Evolutionary conservation across 164 flowering plant species (phyloP).

Genomic region (Magnolia changhungtana): DNA sequence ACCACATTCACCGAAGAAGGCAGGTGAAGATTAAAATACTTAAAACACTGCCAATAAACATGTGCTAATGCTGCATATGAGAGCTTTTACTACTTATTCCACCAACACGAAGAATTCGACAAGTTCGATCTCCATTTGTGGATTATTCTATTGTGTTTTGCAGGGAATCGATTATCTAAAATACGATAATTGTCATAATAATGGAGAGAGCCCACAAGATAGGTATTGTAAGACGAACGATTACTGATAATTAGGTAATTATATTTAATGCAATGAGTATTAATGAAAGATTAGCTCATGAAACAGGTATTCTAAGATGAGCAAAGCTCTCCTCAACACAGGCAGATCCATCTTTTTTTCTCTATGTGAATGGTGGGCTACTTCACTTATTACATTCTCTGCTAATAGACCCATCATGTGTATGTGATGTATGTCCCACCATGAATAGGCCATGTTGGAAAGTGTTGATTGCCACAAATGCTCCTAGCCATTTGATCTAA

Average conservation of each 20-base stretch:
- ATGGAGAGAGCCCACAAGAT: slow-evolving; percentile 32
- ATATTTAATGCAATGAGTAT: neutral
- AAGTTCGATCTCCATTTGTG: neutral
- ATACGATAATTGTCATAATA: slow-evolving; percentile 55
- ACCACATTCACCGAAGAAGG: neutral
- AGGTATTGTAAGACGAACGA: slow-evolving; percentile 26
- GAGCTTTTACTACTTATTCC: neutral
- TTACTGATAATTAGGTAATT: neutral
- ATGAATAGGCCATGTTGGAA: too few relatives aligned
- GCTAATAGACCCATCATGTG: neutral
- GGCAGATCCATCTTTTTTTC: slow-evolving; percentile 68
- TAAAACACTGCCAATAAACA: neutral
- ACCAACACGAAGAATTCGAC: neutral
- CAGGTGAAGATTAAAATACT: neutral
- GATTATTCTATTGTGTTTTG: neutral
- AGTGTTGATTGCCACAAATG: too few relatives aligned
- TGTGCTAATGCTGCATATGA: neutral
- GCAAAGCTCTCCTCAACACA: slow-evolving; percentile 52
- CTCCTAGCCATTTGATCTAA: too few relatives aligned
- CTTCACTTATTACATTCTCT: neutral
- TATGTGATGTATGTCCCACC: too few relatives aligned
- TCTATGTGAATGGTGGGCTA: slow-evolving; percentile 70
- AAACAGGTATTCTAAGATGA: slow-evolving; percentile 61
- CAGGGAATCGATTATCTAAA: slow-evolving; percentile 69
- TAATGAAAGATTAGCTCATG: neutral